Evolutionary conservation across 2,329 filamentous ascomycete species (phyloP), one percentile per base, ranked within the genome.

Genomic region (Arthrobotrys sinensis): DNA sequence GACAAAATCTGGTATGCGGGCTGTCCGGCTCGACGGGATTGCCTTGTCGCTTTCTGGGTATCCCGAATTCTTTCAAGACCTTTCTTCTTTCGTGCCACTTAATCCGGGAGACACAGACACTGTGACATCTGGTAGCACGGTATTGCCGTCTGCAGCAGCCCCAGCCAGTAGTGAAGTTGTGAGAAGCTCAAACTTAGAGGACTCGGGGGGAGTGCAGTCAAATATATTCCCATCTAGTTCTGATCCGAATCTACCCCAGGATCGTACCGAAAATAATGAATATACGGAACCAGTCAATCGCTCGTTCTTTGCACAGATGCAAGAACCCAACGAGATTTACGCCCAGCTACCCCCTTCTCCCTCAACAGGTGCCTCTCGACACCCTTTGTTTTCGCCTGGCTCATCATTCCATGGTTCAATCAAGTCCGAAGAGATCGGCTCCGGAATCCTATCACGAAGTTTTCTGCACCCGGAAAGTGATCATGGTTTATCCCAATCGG

Each of bases 361-460:
- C 8, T 46, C 60, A 16, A 43, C 24, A 7, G 38, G 19, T n/a
- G 12, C 24, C 19, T 60, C 48, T 19, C 60, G 24, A 11, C 4
- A 28, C 19, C 14, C 52, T n/a, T 10, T 50, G 36, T 48, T 43
- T 50, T 77, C 73, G 4, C 46, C 57, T 16, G 40, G 8, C 45
- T 71, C 73, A 3, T 71, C 66, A 12, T 71, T 70, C 19, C 66
- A 70, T 50, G 73, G 73, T 11, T 77, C 73, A n/a, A 77, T 77
- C 40, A 19, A 36, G 32, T 70, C 73, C 6, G 73, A 66, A 14
- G 60, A 70, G 14, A 70, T 71, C 5, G 34, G 21, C 12, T 66
- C 65, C 6, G 66, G 60, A 34, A 16, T 67, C 28, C 16, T 77
- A 43, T 77, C 66, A 21, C 57, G 19, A 32, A 71, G 73, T n/a